phyloP scores from a whole-genome alignment of 2,329 filamentous ascomycete species.

The Phyllosticta capitalensis region DNA sequence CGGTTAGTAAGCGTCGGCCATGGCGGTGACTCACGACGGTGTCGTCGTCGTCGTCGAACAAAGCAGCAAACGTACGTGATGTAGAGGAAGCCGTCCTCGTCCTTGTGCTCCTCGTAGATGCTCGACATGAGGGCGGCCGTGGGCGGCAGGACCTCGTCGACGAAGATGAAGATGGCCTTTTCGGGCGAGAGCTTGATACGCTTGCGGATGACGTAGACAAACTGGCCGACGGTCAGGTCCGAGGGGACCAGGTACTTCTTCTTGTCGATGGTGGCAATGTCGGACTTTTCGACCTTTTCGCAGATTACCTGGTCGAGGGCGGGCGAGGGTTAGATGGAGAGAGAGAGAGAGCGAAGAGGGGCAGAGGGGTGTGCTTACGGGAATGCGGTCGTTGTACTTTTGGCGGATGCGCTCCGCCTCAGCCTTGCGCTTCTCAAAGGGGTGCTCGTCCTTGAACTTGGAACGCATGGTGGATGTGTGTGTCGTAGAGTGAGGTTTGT shows the following conservation, averaged over 20 bases:
- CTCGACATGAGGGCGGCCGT: conserved; percentile 98
- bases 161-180: conserved; percentile 99
- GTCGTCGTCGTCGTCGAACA: not conserved
- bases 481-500: conserved; percentile 2
- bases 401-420: conserved; percentile 98
- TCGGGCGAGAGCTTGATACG: conserved; percentile 98
- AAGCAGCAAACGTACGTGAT: conserved; percentile 60
- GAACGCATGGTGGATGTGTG: conserved; percentile 64
- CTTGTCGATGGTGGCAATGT: conserved; percentile 99
- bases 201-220: conserved; percentile 99
- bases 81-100: conserved; percentile 83
- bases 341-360: not conserved
- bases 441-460: conserved; percentile 99
- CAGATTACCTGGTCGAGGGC: conserved; percentile 69
- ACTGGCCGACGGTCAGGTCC: conserved; percentile 96
- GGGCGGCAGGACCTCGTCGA: conserved; percentile 93
- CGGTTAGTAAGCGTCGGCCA: conserved; percentile 16
- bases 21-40: not conserved
- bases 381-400: conserved; percentile 98
- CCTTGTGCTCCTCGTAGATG: conserved; percentile 99
- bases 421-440: conserved; percentile 99
- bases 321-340: conserved; percentile 2
- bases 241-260: conserved; percentile 99
- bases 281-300: conserved; percentile 98
- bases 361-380: conserved; percentile 53